Evolutionary conservation across 371 early-diverging fungal genomes (phyloP).

Genomic region (Haplosporangium sp.): DNA sequence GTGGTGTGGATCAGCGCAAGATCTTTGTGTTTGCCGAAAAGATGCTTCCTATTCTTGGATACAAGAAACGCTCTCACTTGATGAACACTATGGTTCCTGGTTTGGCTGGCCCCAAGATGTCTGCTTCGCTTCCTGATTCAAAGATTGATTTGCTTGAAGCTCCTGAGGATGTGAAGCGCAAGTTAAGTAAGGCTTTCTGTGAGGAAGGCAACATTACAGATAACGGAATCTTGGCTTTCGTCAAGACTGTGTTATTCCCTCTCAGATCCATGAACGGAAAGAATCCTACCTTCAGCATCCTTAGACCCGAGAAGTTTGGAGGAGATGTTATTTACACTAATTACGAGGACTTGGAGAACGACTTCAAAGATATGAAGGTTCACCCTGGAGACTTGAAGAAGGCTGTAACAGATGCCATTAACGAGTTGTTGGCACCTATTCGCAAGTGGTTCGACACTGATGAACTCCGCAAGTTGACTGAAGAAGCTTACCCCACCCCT

Average conservation of each 20-base stretch:
- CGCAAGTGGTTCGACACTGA: conserved; percentile 76
- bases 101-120: conserved; percentile 98
- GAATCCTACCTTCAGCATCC: conserved; percentile 74
- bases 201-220: conserved; percentile 97
- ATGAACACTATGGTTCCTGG: conserved; percentile 99
- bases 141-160: conserved; percentile 99
- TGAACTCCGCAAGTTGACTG: conserved; percentile 72
- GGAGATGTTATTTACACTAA: conserved; percentile 81
- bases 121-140: conserved; percentile 96
- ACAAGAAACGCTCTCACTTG: conserved; percentile 98
- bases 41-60: conserved; percentile 96
- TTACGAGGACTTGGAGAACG: conserved; percentile 86
- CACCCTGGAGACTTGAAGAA: conserved; percentile 99
- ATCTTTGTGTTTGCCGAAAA: conserved; percentile 99
- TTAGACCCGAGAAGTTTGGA: conserved; percentile 91
- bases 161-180: conserved; percentile 87
- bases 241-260: conserved; percentile 94
- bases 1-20: conserved; percentile 99
- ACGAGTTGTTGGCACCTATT: conserved; percentile 93
- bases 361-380: conserved; percentile 88
- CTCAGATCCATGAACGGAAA: conserved; percentile 69
- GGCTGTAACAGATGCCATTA: conserved; percentile 87
- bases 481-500: conserved; percentile 78
- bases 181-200: conserved; percentile 98
- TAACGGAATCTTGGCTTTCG: conserved; percentile 94